Evolutionary conservation across 176 grass and related monocot species (phyloP), one percentile per base, ranked within the genome.

Genomic region (Zea luxurians): DNA sequence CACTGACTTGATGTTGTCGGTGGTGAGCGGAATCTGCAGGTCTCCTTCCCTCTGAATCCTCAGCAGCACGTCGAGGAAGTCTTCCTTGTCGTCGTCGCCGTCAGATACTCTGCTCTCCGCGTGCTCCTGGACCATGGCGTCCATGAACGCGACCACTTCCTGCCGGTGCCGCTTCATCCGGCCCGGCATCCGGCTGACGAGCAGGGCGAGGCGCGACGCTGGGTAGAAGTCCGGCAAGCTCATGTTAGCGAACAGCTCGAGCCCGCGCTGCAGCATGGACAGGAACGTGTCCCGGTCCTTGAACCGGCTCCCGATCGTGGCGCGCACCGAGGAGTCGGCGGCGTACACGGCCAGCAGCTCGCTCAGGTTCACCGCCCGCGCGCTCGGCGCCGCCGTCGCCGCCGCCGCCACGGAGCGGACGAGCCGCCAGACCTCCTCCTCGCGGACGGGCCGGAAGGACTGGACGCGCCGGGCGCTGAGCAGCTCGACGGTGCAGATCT

Each of bases 171-270:
- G 81, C 50, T 77, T 43, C 38, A 82, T 49, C 78, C 35, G 52
- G 4, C 60, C 34, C 0, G 48, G 71, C 17, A 38, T 74, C 0
- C 80, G 75, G 85, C 84, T 80, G 53, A 90, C 5, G 35, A 75
- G 36, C 48, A 68, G 35, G 4, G 80, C 78, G 18, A 90, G 53
- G 9, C 80, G 73, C 4, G 75, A 61, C 4, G 88, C 80, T 15
- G 88, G 84, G 70, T 37, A 90, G 0, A 84, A 18, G 36, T 83
- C 82, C 43, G 64, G 73, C 73, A 77, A 9, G 82, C 73, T 62
- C 50, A 17, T 2, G 9, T 35, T 7, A 4, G 54, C 49, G 37
- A 82, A 61, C 8, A 87, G 13, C 62, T 87, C 53, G 36, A 82
- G 7, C 7, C 70, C 84, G 0, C 21, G 36, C 34, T 76, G 50